Base-by-base conservation (phyloP, 2,329 filamentous ascomycete species). In the Colletotrichum acutatum region DNA sequence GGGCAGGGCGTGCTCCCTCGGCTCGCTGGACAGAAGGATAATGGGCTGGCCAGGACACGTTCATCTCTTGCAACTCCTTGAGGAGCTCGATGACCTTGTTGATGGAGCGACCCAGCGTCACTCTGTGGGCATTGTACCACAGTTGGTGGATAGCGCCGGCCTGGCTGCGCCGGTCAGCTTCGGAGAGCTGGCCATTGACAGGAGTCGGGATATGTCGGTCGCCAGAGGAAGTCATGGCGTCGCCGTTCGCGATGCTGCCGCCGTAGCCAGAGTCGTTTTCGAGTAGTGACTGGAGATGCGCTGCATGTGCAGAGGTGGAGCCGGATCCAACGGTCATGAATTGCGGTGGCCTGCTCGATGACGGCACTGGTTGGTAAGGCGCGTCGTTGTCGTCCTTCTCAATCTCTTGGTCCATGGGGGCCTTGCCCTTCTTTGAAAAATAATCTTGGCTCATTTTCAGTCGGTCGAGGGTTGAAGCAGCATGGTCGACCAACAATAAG, bases 251-350 rank as follows among this genome's bases (percentile, higher is more conserved):
- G 62, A 93, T 87, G 80, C 94, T 98, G 57, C 93, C 93, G 68
- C 95, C 95, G 79, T 98, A 98, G 7, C 96, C 97, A 22, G 96
- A 98, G 81, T 99, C 97, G 71, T 91, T 86, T 74, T 97, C 94
- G 68, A 98, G 86, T 77, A 97, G 90, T 22, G 92, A 91, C 82
- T 97, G 94, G 52, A 98, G 87, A 68, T 92, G 92, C 34, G 93
- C 90, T 49, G 95, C 95, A 80, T 94, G 94, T 79, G 95, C 91
- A 24, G 95, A 95, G 26, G 93, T 91, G 67, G 92, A 91, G 66
- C 95, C 95, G 76, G 88, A 91, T 71, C 96, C 96, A 63, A 98
- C 94, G 5, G 94, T 97, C 92, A 97, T 94, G 83, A 95, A 98
- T 72, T 91, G 88, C 63, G 93, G 93, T 26, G 67, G 71, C 74